Conservation (phyloP, 768 basidiomycete species). For the Podaxis sp. region DNA sequence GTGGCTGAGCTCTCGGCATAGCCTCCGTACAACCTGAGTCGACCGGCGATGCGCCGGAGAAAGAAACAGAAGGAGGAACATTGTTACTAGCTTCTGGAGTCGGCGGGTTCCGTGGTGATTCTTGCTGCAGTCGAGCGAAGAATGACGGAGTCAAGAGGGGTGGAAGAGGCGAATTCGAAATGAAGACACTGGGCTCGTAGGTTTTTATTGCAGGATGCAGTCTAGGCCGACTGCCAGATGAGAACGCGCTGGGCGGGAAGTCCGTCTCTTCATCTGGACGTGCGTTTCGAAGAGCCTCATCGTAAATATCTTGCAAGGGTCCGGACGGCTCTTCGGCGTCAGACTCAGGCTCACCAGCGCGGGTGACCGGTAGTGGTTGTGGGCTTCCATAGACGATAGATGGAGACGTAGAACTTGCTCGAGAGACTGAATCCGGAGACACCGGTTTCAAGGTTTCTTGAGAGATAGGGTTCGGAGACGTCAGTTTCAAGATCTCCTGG, state of each 20-base stretch:
- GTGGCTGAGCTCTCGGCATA: not conserved
- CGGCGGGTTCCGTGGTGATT: not conserved
- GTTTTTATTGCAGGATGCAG: not conserved
- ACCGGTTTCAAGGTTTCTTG: not conserved
- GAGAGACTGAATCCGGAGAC: not conserved
- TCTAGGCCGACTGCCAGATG: not conserved
- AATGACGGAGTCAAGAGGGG: slow-evolving; percentile 10
- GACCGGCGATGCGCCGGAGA: too few species aligned
- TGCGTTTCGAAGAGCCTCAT: not conserved
- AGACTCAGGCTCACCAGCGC: not conserved
- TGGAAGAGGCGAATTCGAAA: not conserved
- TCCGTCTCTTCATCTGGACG: not conserved
- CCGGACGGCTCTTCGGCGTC: not conserved
- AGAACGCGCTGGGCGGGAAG: not conserved
- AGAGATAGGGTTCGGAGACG: not conserved
- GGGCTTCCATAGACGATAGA: not conserved
- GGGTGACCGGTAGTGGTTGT: not conserved
- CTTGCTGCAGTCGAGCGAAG: slow-evolving; percentile 1
- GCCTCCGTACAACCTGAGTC: not conserved
- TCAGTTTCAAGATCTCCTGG: not conserved
- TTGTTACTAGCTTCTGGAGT: not conserved
- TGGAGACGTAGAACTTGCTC: not conserved
- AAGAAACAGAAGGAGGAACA: too few species aligned
- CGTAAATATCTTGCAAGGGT: slow-evolving; percentile 6
- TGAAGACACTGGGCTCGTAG: not conserved